Conservation (phyloP, 179 eudicot species). For the Silene noctiflora region DNA sequence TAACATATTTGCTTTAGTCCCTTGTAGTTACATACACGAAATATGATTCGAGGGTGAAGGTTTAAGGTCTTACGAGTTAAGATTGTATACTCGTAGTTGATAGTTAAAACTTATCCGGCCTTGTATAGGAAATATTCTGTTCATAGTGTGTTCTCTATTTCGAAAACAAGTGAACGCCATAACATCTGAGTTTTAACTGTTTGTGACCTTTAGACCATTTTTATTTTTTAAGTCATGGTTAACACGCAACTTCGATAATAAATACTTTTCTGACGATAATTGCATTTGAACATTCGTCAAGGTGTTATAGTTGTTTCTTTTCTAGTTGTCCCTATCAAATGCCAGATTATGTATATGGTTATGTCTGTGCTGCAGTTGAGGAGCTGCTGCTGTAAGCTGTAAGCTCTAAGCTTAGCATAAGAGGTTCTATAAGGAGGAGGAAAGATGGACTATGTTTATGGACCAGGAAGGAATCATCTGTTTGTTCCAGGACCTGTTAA, state of each 20-base stretch:
- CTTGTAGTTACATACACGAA: neutral
- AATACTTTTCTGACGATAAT: too few relatives aligned
- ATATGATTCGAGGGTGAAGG: neutral
- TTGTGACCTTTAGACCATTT: neutral
- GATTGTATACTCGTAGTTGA: neutral
- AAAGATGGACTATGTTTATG: conserved; percentile 72
- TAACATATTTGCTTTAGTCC: too few relatives aligned
- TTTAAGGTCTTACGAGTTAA: neutral
- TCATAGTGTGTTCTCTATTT: too few relatives aligned
- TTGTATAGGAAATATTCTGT: too few relatives aligned
- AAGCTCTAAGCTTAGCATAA: neutral
- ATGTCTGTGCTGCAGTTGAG: conserved; percentile 18
- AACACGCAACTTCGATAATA: neutral
- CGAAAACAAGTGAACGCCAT: too few relatives aligned
- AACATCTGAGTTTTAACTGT: too few relatives aligned
- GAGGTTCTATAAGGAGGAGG: neutral
- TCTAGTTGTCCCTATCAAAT: neutral
- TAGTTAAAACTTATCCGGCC: too few relatives aligned
- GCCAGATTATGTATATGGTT: neutral
- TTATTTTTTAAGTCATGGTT: neutral
- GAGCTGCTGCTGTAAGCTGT: conserved; percentile 14
- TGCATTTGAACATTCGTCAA: too few relatives aligned
- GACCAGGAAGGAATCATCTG: conserved; percentile 79
- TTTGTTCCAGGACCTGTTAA: conserved; percentile 97
- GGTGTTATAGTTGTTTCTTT: too few relatives aligned